Evolutionary conservation across 2,329 filamentous ascomycete species (phyloP), one percentile per base, ranked within the genome.

Genomic region (Apiospora koreana): DNA sequence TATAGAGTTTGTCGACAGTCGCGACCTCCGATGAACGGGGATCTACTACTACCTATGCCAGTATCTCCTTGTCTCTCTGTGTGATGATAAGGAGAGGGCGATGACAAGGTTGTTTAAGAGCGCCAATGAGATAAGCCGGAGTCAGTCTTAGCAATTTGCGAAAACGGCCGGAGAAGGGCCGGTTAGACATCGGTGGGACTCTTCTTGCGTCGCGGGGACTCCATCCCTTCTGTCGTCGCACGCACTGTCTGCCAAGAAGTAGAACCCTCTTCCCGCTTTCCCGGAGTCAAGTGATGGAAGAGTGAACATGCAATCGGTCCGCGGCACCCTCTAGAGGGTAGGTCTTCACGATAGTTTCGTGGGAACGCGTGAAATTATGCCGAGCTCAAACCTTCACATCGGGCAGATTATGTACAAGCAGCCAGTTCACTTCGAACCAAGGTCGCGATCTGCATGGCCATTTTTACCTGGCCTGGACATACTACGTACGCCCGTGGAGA

Each of bases 161-260:
- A 46, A 31, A 67, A 45, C 31, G 65, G 18, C 65, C 65, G 65
- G 45, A 67, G 45, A 45, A 67, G 65, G 65, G 42, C 65, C 65
- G 65, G 65, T 67, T 31, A 46, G 65, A 67, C 28, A 42, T 67
- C 31, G 65, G 65, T 67, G 65, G 65, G 65, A 67, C 54, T 62
- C 31, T 62, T n/a, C 16, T 31, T 58, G 50, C 50, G 50, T 58
- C 50, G 50, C 50, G 50, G 50, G 50, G 50, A 58, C 50, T 58
- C 50, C 50, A 58, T 58, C 50, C 31, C 50, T 58, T 58, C 28
- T n/a, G 14, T 35, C 10, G 50, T 58, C 50, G 50, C 50, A 58
- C 54, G 31, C 54, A 62, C 54, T 62, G 54, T 62, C 54, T 62
- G 54, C 54, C 54, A 62, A 62, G 54, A n/a, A 62, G 7, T 18